Percentiles rank a stretch among this genome's conserved stretches.
These are phyloP conservation scores for Suhomyces bokatorum DNA, from an alignment of 1,139 yeast species.

Conservation along the genomic window DNA sequence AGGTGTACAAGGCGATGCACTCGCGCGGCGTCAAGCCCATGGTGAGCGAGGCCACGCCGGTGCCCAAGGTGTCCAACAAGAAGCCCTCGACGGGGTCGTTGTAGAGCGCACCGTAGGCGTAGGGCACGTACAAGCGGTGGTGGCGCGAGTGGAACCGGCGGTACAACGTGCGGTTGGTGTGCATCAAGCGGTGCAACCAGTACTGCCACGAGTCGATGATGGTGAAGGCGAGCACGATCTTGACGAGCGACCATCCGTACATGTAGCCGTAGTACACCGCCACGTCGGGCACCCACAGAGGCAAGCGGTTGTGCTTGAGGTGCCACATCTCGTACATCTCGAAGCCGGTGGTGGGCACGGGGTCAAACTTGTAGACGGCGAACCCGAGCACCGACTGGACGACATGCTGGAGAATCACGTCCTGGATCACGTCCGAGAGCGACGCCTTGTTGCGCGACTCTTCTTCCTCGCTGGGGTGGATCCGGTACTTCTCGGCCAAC, in stretches of 20 bases:
- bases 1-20: constrained; percentile 68
- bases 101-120: constrained; percentile 94
- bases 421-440: constrained; percentile 66
- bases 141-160: constrained; percentile 88
- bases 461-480: constrained; percentile 90
- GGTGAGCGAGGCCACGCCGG: constrained; percentile 74
- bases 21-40: constrained; percentile 76
- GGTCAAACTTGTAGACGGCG: constrained; percentile 56
- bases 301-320: constrained; percentile 43
- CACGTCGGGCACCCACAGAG: constrained; percentile 44
- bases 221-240: constrained; percentile 62
- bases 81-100: constrained; percentile 95
- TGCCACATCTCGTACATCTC: constrained; percentile 72
- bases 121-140: constrained; percentile 91
- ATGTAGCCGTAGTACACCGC: constrained; percentile 52
- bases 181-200: constrained; percentile 87
- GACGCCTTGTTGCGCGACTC: constrained; percentile 72
- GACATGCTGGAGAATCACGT: constrained; percentile 80
- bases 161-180: constrained; percentile 72
- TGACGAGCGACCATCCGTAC: constrained; percentile 60
- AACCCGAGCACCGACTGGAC: constrained; percentile 76
- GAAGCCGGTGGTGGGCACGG: constrained; percentile 66
- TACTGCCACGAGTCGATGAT: constrained; percentile 95
- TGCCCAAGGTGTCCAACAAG: constrained; percentile 84
- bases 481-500: constrained; percentile 78